Percentiles rank a stretch among this genome's conserved stretches.
These are phyloP conservation scores for Malus sylvestris DNA, from an alignment of 306 rosid genomes.

Conservation along the genomic window DNA sequence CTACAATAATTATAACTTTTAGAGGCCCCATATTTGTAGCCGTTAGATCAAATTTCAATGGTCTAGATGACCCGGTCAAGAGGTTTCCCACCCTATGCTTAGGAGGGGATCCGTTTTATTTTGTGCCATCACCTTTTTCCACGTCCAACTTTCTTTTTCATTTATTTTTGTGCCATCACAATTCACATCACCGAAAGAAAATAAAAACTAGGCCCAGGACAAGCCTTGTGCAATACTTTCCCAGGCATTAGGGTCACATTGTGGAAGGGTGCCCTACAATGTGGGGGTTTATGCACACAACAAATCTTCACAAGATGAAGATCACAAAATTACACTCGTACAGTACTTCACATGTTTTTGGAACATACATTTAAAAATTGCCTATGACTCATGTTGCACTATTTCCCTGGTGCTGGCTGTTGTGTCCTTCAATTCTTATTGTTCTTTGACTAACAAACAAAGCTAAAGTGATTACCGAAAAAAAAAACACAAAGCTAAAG, in stretches of 20 bases:
- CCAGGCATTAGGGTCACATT: neutral
- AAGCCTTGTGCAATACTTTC: neutral
- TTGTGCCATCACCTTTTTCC: too few relatives aligned
- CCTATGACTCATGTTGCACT: conserved; percentile 15
- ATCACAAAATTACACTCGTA: neutral
- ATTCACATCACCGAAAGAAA: neutral
- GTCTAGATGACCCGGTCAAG: too few relatives aligned
- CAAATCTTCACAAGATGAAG: neutral
- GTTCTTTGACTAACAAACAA: conserved; percentile 7
- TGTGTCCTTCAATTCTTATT: neutral
- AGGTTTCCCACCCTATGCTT: too few relatives aligned
- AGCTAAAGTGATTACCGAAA: neutral
- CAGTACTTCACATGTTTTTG: neutral
- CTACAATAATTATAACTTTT: too few relatives aligned
- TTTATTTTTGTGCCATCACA: too few relatives aligned
- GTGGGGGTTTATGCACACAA: neutral
- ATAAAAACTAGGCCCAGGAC: neutral
- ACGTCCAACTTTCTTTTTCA: too few relatives aligned
- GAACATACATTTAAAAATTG: neutral
- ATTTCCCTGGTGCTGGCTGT: neutral
- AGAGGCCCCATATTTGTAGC: too few relatives aligned
- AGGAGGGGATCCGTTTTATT: too few relatives aligned
- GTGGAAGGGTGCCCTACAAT: neutral
- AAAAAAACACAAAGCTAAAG: neutral
- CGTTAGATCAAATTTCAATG: too few relatives aligned